Base-by-base conservation (phyloP, 768 basidiomycete species). In the Brasilioporus rufonigricans region DNA sequence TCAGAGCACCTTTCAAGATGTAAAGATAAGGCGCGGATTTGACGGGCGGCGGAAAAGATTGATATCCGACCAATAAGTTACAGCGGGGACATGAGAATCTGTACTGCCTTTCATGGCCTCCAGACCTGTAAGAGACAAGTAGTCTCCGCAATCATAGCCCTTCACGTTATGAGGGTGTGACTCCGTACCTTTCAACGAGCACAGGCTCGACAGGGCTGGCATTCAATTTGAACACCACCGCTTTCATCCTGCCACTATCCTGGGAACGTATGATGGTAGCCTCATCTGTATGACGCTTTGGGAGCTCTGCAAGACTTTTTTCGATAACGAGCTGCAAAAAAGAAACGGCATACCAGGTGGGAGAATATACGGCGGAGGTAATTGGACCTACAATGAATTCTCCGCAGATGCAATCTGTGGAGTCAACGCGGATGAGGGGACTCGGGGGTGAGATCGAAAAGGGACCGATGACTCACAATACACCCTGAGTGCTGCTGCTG, bases 211-310 rank as follows among this genome's bases (percentile, higher is more conserved):
- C 78, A 31, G 81, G 63, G 18, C 77, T 76, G 3, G 89, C 91
- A 64, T 95, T 96, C 64, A 96, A 68, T 71, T 96, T 97, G 82
- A 94, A 95, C 11, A 92, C 76, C 65, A 83, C 75, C 26, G 89
- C 82, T 59, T 84, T 81, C 40, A 71, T 78, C 29, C 69, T 67
- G 27, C 77, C 77, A 40, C 71, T 80, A 59, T 88, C 86, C 68
- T 88, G 85, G 29, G 85, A 83, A 48, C 90, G 85, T 57, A 96
- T 78, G 56, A 95, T 86, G 48, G 84, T 85, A 16, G 93, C 82
- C 48, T 81, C 85, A 72, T 96, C 93, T 48, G 89, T 86, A 65
- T 81, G 83, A 58, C 88, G 83, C 58, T 80, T 77, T 7, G 88
- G 90, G 43, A 93, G 77, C 39, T 79, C 77, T 51, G 80, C 77